Evolutionary conservation across 2,329 filamentous ascomycete species (phyloP), one percentile per base, ranked within the genome.

Genomic region (Verticillium nubilum): DNA sequence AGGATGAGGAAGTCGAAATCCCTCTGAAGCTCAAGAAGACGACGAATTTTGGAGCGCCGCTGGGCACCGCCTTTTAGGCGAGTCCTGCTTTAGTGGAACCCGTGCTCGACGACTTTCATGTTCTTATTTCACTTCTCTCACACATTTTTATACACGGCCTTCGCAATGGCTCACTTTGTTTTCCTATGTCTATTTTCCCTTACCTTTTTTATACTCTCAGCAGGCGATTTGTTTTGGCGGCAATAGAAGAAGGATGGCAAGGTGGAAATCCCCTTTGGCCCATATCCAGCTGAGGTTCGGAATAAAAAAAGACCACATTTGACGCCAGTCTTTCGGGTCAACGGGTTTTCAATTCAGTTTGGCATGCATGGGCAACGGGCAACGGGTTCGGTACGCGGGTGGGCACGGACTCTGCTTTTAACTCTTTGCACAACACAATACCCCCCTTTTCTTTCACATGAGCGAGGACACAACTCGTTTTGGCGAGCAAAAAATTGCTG

Each of bases 11-110:
- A 52, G 61, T 66, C n/a, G 78, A 81, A 26, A 72, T 81, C 28
- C 77, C 79, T 1, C 70, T 82, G 29, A 78, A 75, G 65, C 68
- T 82, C 47, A 79, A 71, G 65, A 73, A 67, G 27, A 78, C 74
- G 19, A 81, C 81, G 63, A 64, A 64, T 35, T 82, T 64, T 26
- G 62, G 62, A n/a, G 62, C 62, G 17, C 62, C 62, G 4, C 25
- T 64, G 35, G 62, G 62, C 56, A 56, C 56, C 31, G 59, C 62
- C 57, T 64, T 63, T 23, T 64, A 53, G 59, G 35, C 12, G 47
- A 55, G 13, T 55, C 28, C 25, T 23, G 37, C 19, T 17, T 17
- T 47, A 17, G 5, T 31, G 5, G 53, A 28, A 28, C n/a, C n/a
- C 29, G n/a, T 9, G 29, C 13, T 10, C 12, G n/a, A n/a, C n/a